Percentiles rank a stretch among this genome's conserved stretches.
Conservation (phyloP, 2,329 filamentous ascomycete species). For the Ophiostoma quercus region DNA sequence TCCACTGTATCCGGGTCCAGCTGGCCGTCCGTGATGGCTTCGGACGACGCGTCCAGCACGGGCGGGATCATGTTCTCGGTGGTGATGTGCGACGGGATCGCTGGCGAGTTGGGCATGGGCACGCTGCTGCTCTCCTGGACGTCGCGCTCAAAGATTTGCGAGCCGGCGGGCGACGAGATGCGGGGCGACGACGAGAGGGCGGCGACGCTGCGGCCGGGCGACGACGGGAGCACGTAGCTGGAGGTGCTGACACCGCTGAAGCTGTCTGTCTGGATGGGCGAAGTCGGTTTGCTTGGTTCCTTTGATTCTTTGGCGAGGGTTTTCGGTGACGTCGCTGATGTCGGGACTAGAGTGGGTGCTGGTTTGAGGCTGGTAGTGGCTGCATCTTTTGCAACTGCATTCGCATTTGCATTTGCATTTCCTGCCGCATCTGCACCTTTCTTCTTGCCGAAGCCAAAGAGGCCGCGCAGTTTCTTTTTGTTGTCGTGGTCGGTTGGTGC, state of each 20-base stretch:
- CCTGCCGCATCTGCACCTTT: constrained; percentile 5
- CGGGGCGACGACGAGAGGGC: constrained; percentile 64
- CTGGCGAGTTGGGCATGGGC: constrained; percentile 65
- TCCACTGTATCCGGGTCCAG: constrained; percentile 86
- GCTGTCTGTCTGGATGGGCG: constrained; percentile 36
- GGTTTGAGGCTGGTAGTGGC: neutral
- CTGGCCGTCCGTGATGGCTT: constrained; percentile 81
- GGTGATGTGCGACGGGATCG: constrained; percentile 89
- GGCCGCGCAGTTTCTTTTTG: constrained; percentile 34
- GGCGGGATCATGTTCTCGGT: constrained; percentile 92
- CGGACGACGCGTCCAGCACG: constrained; percentile 82
- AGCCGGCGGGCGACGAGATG: constrained; percentile 69
- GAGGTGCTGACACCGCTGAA: constrained; percentile 32
- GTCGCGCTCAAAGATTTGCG: constrained; percentile 87
- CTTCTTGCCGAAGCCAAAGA: constrained; percentile 40
- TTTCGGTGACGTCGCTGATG: constrained; percentile 9
- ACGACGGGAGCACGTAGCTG: constrained; percentile 49
- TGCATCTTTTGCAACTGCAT: neutral
- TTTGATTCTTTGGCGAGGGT: neutral
- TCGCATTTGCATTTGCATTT: neutral
- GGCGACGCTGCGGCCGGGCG: constrained; percentile 53
- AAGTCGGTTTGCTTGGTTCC: constrained; percentile 32
- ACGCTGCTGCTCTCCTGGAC: constrained; percentile 62
- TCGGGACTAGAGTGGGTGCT: constrained; percentile 28
- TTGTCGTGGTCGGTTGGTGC: constrained; percentile 25